These are phyloP conservation scores for Saccharomycopsis oosterbeekiorum DNA, from an alignment of 805 yeast genomes.

Conservation along the genomic window DNA sequence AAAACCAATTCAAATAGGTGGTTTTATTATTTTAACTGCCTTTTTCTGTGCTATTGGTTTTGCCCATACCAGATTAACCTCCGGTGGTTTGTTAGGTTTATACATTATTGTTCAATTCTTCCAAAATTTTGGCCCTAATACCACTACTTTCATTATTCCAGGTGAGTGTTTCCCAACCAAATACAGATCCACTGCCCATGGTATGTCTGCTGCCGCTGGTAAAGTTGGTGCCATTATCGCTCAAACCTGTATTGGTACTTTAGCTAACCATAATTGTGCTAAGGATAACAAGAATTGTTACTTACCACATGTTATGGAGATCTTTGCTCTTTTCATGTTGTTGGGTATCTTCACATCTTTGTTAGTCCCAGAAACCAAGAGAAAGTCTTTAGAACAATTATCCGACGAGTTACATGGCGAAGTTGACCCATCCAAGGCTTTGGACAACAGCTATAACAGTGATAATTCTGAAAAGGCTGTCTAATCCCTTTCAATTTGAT, in stretches of 20 bases:
- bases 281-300: slow-evolving; percentile 55
- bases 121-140: slow-evolving; percentile 89
- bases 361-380: slow-evolving; percentile 82
- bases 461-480: slow-evolving; percentile 19
- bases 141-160: slow-evolving; percentile 83
- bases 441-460: slow-evolving; percentile 9
- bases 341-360: slow-evolving; percentile 57
- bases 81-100: slow-evolving; percentile 61
- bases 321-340: slow-evolving; percentile 87
- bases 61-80: slow-evolving; percentile 62
- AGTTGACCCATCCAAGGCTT: slow-evolving; percentile 29
- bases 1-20: slow-evolving; percentile 69
- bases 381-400: slow-evolving; percentile 81
- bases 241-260: slow-evolving; percentile 77
- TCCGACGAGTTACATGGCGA: slow-evolving; percentile 79
- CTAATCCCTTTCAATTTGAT: not conserved
- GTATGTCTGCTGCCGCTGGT: slow-evolving; percentile 88
- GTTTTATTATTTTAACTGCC: slow-evolving; percentile 62
- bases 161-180: slow-evolving; percentile 93
- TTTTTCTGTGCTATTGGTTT: slow-evolving; percentile 77
- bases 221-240: slow-evolving; percentile 91
- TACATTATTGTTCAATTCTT: slow-evolving; percentile 79
- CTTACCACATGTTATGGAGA: slow-evolving; percentile 89
- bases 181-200: slow-evolving; percentile 93
- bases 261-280: slow-evolving; percentile 70